Base-by-base conservation (phyloP, 2,329 filamentous ascomycete species). In the Beauveria varroae region DNA sequence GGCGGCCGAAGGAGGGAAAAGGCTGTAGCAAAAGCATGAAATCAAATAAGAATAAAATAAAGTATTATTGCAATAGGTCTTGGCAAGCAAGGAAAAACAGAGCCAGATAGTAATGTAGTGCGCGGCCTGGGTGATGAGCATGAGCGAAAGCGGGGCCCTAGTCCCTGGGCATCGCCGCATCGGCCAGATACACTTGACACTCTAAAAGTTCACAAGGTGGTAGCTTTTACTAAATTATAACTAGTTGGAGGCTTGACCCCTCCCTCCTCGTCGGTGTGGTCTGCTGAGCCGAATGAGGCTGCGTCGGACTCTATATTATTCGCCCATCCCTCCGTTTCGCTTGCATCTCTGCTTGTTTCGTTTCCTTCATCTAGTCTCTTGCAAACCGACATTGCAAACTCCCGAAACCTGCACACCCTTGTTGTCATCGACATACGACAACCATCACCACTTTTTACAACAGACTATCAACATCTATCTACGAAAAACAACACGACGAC, bases 221-320 rank as follows among this genome's bases (percentile, higher is more conserved):
- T 43, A 8, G 10, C 18, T 43, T 43, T 43, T 4, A 43, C 18
- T n/a, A n/a, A n/a, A n/a, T n/a, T n/a, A n/a, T 43, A 43, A n/a
- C 41, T 18, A 10, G 41, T 43, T 18, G 41, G 41, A 43, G 18
- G 41, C 40, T 41, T 43, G 40, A 10, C 26, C 26, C 26, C 24
- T 34, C 16, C 51, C 18, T 24, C 26, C 41, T 56, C 54, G 26
- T 34, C 28, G 30, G 50, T 22, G 47, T 34, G 26, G 16, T 44
- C 20, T 57, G 54, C 54, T 43, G 54, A 57, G 54, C 54, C 34
- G 20, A 47, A 14, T 56, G 54, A 57, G 54, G 54, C 54, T 47
- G 54, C 54, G 14, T 10, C 41, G 10, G 54, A 37, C 26, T 57
- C 26, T 57, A 53, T 57, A 57, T 57, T 14, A 57, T 47, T 37